Percentiles rank a stretch among this genome's conserved stretches.
Conservation (phyloP, 2,329 filamentous ascomycete genomes). For the Stachybotrys chartarum region DNA sequence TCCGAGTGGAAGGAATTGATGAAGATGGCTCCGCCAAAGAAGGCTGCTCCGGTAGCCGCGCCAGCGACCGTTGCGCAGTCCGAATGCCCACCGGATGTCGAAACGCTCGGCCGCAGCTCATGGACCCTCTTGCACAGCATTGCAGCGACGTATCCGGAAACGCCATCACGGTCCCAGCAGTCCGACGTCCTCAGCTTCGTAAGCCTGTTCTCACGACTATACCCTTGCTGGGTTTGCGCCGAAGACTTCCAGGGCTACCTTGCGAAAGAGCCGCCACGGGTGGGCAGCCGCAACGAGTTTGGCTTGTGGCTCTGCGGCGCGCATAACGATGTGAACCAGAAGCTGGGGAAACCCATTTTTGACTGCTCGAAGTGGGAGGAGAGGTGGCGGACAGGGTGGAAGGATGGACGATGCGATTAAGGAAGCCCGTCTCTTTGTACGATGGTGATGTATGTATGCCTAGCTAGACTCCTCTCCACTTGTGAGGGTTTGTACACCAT, state of each 20-base stretch:
- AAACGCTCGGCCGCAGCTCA: slow-evolving; percentile 74
- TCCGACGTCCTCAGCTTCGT: slow-evolving; percentile 73
- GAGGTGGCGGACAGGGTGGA: slow-evolving; percentile 88
- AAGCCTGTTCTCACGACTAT: slow-evolving; percentile 72
- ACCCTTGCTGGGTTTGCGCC: slow-evolving; percentile 94
- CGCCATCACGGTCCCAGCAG: slow-evolving; percentile 63
- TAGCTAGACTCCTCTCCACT: not conserved
- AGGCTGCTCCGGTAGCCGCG: slow-evolving; percentile 21
- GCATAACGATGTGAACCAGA: slow-evolving; percentile 81
- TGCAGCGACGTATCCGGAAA: slow-evolving; percentile 74
- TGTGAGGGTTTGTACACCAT: not conserved
- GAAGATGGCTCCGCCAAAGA: slow-evolving; percentile 30
- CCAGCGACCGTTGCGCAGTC: slow-evolving; percentile 19
- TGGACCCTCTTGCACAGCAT: slow-evolving; percentile 95
- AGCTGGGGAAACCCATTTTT: slow-evolving; percentile 85
- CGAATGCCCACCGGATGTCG: slow-evolving; percentile 88
- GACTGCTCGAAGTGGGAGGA: slow-evolving; percentile 90
- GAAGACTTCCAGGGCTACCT: slow-evolving; percentile 86
- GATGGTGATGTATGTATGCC: not conserved
- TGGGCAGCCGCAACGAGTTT: slow-evolving; percentile 59
- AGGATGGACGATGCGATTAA: slow-evolving; percentile 56
- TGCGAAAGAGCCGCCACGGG: slow-evolving; percentile 57
- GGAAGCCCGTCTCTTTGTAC: not conserved
- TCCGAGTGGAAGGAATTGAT: slow-evolving; percentile 51
- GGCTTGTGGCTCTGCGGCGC: slow-evolving; percentile 78